Conservation (phyloP, 2,329 filamentous ascomycete species). For the Penicillium frequentans region DNA sequence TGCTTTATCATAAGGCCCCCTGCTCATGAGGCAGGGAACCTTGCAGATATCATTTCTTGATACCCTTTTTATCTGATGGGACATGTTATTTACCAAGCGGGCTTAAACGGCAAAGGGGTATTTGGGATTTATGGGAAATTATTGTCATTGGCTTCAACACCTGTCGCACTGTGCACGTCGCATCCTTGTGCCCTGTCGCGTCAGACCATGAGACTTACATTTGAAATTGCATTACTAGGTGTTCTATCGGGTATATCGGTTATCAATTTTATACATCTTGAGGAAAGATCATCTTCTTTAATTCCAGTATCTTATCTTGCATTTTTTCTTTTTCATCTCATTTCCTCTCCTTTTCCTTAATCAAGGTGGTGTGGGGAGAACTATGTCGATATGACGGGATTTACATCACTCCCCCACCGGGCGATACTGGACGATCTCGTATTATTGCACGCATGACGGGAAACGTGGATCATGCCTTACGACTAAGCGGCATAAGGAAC, state of each 20-base stretch:
- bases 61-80: slow-evolving; percentile 27
- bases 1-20: neutral
- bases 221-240: slow-evolving; percentile 19
- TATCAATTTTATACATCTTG: neutral
- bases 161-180: neutral
- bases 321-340: neutral
- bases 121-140: slow-evolving; percentile 7
- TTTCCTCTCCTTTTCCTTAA: neutral
- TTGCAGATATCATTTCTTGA: slow-evolving; percentile 28
- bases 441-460: slow-evolving; percentile 19
- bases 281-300: neutral
- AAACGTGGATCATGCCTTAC: slow-evolving; percentile 21
- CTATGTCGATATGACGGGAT: neutral
- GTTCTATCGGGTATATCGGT: slow-evolving; percentile 8
- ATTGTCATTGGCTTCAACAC: slow-evolving; percentile 1
- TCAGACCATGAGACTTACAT: neutral
- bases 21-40: slow-evolving; percentile 16
- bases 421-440: slow-evolving; percentile 9
- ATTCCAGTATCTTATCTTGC: neutral
- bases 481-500: slow-evolving; percentile 8
- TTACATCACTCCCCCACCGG: slow-evolving; percentile 1
- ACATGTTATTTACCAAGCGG: slow-evolving; percentile 18
- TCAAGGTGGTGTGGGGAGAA: neutral
- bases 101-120: slow-evolving; percentile 10
- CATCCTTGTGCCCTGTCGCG: neutral